Evolutionary conservation across 345 rosid genomes (phyloP).

Genomic region (Corymbia maculata): DNA sequence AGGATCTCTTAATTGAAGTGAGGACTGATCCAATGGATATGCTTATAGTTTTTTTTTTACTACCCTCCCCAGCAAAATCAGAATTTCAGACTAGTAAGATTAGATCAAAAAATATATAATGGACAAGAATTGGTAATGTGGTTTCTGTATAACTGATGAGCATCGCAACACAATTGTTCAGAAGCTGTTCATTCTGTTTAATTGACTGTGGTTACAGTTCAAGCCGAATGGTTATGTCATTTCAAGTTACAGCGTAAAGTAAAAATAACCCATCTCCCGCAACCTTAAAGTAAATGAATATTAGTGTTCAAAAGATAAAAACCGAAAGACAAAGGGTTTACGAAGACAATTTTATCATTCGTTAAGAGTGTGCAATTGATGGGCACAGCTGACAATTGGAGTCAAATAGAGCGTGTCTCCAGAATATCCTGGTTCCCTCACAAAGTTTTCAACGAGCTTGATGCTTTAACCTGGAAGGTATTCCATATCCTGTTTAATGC

Average conservation of each 20-base stretch:
- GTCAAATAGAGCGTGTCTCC: slow-evolving; percentile 75
- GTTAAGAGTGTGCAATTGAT: slow-evolving; percentile 70
- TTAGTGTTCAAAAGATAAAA: not conserved
- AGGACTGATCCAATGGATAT: not conserved
- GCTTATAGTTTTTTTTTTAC: not conserved
- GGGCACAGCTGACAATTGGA: slow-evolving; percentile 86
- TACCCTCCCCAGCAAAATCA: not conserved
- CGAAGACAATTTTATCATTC: not conserved
- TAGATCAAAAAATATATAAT: not conserved
- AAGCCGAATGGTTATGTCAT: not conserved
- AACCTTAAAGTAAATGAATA: not conserved
- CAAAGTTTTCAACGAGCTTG: slow-evolving; percentile 52
- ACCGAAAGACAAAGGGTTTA: not conserved
- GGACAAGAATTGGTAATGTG: not conserved
- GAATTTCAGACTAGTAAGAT: not conserved
- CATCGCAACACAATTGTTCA: not conserved
- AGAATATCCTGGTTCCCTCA: slow-evolving; percentile 58
- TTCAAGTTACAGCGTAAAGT: not conserved
- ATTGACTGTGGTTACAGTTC: not conserved
- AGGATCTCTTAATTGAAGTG: not conserved
- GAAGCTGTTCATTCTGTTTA: not conserved
- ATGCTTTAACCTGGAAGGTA: slow-evolving; percentile 88
- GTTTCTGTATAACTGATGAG: not conserved
- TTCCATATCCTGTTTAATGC: too few species aligned
- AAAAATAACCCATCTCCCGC: not conserved